Evolutionary conservation across 2,329 filamentous ascomycete genomes (phyloP), one percentile per base, ranked within the genome.

Genomic region (Cytospora schulzeri): DNA sequence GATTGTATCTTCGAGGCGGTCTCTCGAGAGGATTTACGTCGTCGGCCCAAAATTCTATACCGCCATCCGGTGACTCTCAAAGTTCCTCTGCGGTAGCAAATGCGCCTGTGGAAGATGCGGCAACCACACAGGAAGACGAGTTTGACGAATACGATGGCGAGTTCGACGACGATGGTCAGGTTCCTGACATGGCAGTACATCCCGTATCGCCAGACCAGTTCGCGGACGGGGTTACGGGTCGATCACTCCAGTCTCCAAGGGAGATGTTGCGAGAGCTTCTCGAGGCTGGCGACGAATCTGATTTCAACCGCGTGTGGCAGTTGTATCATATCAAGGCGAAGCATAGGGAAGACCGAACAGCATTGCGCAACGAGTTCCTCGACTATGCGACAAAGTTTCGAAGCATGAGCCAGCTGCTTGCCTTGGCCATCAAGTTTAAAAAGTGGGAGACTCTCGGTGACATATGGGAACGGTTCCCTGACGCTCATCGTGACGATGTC

Each of bases 1-100:
- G 67, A 52, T 31, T 60, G 24, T 62, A 62, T 38, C 62, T 67
- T 15, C 50, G 56, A 28, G 57, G 66, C 3, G 66, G 68, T 8
- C 57, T 67, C 38, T 65, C 69, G 52, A 68, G 71, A 57, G 64
- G 71, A 57, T 70, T 72, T 69, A 64, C 71, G 22, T 74, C 74
- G 12, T 59, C 59, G 38, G 19, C 68, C 55, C 22, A 69, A 41
- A 28, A 68, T 3, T n/a, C 35, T 3, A 41, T 17, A 4, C 29
- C 45, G 11, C 14, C 59, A 17, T 17, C 26, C 4, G 64, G 35
- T 7, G 48, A 38, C 4, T 28, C 24, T 11, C 35, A 41, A 26
- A 33, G 3, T 15, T 17, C n/a, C 17, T 28, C 51, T 6, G 38
- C 24, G 11, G 57, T 55, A 28, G 56, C 50, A 14, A 8, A 52